These are phyloP conservation scores for Penicillium sp. DNA, from an alignment of 2,329 filamentous ascomycete genomes.

Conservation along the genomic window DNA sequence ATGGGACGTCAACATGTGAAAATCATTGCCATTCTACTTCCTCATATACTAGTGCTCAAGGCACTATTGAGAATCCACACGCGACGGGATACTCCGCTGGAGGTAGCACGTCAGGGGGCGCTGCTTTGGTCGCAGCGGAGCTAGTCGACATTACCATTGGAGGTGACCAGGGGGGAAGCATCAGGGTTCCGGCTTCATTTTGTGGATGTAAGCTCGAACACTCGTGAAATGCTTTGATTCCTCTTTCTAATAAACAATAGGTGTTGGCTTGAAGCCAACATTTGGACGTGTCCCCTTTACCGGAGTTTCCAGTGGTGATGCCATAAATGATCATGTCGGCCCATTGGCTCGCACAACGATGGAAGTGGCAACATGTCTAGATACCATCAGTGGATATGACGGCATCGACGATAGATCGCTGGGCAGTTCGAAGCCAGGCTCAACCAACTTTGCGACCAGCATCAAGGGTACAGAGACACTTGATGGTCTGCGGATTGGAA, in stretches of 20 bases:
- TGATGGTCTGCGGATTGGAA: slow-evolving; percentile 36
- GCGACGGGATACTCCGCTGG: slow-evolving; percentile 31
- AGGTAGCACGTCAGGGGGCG: slow-evolving; percentile 30
- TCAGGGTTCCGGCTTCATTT: slow-evolving; percentile 45
- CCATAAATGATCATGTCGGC: slow-evolving; percentile 54
- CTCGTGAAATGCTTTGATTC: background rate
- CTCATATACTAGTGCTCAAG: slow-evolving; percentile 31
- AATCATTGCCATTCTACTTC: slow-evolving; percentile 48
- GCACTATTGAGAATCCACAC: slow-evolving; percentile 28
- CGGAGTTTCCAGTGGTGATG: slow-evolving; percentile 50
- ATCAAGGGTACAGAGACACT: slow-evolving; percentile 13
- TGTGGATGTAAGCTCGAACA: slow-evolving; percentile 30
- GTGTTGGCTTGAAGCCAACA: slow-evolving; percentile 54
- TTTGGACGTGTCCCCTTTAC: slow-evolving; percentile 55
- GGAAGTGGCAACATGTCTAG: slow-evolving; percentile 45
- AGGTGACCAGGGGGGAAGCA: slow-evolving; percentile 35
- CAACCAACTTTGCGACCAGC: slow-evolving; percentile 17
- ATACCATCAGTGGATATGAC: slow-evolving; percentile 51
- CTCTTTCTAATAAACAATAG: slow-evolving; percentile 3
- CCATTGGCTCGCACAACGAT: slow-evolving; percentile 44
- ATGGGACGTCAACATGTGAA: slow-evolving; percentile 55
- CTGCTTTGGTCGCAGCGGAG: slow-evolving; percentile 27
- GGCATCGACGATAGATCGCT: slow-evolving; percentile 50
- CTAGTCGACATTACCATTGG: slow-evolving; percentile 32
- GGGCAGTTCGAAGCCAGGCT: slow-evolving; percentile 26